phyloP scores from a whole-genome alignment of 257 asterid species.

The Ilex aquifolium region DNA sequence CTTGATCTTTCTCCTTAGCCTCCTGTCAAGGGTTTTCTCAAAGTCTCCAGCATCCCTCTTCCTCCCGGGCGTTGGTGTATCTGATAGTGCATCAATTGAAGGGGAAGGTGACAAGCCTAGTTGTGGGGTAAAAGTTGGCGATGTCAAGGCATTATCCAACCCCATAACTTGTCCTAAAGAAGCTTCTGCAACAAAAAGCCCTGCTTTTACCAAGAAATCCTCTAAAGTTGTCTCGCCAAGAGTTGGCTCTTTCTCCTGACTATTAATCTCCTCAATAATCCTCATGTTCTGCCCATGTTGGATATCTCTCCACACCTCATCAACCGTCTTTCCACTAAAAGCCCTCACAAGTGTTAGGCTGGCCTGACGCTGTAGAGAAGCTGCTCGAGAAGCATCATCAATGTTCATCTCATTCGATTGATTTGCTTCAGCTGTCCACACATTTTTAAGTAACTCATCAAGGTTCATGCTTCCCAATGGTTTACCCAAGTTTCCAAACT shows the following conservation, averaged over 20 bases:
- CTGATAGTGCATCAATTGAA: slow-evolving; percentile 52
- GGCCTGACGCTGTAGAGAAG: slow-evolving; percentile 55
- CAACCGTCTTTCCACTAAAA: slow-evolving; percentile 52
- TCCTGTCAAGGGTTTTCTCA: slow-evolving; percentile 66
- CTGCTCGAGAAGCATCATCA: slow-evolving; percentile 32
- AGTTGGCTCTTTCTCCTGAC: slow-evolving; percentile 33
- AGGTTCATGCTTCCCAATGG: slow-evolving; percentile 66
- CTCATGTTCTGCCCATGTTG: slow-evolving; percentile 42
- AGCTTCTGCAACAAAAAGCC: slow-evolving; percentile 49
- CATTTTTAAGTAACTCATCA: slow-evolving; percentile 61
- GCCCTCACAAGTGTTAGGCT: slow-evolving; percentile 55
- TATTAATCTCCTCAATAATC: slow-evolving; percentile 23
- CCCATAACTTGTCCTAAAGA: slow-evolving; percentile 55
- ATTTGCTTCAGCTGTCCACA: slow-evolving; percentile 45
- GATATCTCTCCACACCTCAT: slow-evolving; percentile 69
- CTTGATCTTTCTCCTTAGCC: slow-evolving; percentile 75
- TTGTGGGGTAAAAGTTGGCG: slow-evolving; percentile 36
- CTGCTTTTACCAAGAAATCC: slow-evolving; percentile 75
- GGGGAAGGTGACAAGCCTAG: slow-evolving; percentile 56
- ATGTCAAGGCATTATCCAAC: slow-evolving; percentile 39
- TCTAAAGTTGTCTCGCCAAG: slow-evolving; percentile 79
- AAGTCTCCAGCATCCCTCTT: slow-evolving; percentile 48
- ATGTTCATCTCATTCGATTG: slow-evolving; percentile 24
- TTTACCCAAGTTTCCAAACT: slow-evolving; percentile 50
- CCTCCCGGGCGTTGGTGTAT: slow-evolving; percentile 51